These are phyloP conservation scores for Hymenoscyphus repandus DNA, from an alignment of 2,329 filamentous ascomycete genomes.

Conservation along the genomic window DNA sequence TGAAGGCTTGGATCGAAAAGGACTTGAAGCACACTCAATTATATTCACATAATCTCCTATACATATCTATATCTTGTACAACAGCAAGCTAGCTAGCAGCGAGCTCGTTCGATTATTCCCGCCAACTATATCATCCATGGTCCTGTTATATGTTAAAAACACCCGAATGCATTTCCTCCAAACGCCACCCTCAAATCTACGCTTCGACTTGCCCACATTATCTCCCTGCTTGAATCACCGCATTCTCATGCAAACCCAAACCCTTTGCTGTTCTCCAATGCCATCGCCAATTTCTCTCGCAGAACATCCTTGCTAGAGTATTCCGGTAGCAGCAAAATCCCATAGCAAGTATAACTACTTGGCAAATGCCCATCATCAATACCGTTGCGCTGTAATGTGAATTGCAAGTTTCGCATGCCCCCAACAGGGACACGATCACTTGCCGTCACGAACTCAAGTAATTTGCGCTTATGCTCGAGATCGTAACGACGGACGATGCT, in stretches of 20 bases:
- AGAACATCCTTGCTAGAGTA: constrained; percentile 69
- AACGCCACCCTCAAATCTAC: too few species aligned
- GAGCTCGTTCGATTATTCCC: too few species aligned
- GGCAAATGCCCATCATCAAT: constrained; percentile 63
- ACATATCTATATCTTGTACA: too few species aligned
- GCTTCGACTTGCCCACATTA: too few species aligned
- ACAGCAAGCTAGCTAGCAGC: too few species aligned
- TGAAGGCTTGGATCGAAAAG: too few species aligned
- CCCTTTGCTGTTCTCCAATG: constrained; percentile 80
- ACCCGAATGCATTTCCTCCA: too few species aligned
- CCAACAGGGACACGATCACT: constrained; percentile 86
- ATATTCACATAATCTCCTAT: too few species aligned
- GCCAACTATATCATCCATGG: too few species aligned
- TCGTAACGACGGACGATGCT: constrained; percentile 64
- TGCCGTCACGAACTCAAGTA: constrained; percentile 93
- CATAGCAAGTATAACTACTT: constrained; percentile 90
- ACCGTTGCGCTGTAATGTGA: constrained; percentile 75
- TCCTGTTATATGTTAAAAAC: too few species aligned
- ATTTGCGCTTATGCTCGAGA: constrained; percentile 62
- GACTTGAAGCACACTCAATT: too few species aligned
- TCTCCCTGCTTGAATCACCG: too few species aligned
- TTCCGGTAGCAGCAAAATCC: constrained; percentile 77
- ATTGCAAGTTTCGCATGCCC: constrained; percentile 75
- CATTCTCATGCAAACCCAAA: constrained; percentile 73
- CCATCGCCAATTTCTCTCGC: constrained; percentile 71